A percentile compares a stretch with the other conserved stretches of the same genome.
phyloP scores from a whole-genome alignment of 495 filamentous ascomycete genomes.

The Xylaria castorea region DNA sequence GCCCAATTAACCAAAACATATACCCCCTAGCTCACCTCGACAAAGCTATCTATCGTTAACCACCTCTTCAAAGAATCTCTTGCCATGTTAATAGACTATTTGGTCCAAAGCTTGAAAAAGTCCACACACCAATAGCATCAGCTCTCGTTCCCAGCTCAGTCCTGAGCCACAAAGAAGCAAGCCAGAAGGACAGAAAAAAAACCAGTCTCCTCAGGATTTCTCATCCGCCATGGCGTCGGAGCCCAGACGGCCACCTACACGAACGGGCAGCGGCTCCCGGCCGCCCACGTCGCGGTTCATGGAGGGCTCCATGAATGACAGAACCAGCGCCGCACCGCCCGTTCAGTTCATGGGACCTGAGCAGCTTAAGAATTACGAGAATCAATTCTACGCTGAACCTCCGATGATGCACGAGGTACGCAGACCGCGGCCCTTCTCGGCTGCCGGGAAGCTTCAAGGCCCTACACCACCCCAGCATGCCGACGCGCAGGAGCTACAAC shows the following conservation, averaged over 20 bases:
- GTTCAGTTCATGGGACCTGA: slow-evolving; percentile 63
- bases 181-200: background rate
- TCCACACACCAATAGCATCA: background rate
- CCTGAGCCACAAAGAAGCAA: background rate
- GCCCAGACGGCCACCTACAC: slow-evolving; percentile 30
- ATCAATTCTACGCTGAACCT: slow-evolving; percentile 40
- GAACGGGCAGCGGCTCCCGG: slow-evolving; percentile 55
- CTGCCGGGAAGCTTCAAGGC: slow-evolving; percentile 12
- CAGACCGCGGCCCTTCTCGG: slow-evolving; percentile 34
- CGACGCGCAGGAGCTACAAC: background rate
- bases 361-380: slow-evolving; percentile 46
- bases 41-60: slow-evolving; percentile 8
- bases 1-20: slow-evolving; percentile 19
- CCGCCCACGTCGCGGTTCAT: slow-evolving; percentile 59
- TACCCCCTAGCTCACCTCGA: background rate
- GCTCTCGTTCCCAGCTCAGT: background rate
- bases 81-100: background rate
- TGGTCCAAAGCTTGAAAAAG: background rate
- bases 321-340: slow-evolving; percentile 71
- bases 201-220: slow-evolving; percentile 13
- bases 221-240: slow-evolving; percentile 34
- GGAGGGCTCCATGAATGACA: slow-evolving; percentile 81
- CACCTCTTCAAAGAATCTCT: background rate
- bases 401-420: slow-evolving; percentile 23
- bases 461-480: background rate